Base-by-base conservation (phyloP, 805 yeast species). In the Isabelozyma rhagii region DNA sequence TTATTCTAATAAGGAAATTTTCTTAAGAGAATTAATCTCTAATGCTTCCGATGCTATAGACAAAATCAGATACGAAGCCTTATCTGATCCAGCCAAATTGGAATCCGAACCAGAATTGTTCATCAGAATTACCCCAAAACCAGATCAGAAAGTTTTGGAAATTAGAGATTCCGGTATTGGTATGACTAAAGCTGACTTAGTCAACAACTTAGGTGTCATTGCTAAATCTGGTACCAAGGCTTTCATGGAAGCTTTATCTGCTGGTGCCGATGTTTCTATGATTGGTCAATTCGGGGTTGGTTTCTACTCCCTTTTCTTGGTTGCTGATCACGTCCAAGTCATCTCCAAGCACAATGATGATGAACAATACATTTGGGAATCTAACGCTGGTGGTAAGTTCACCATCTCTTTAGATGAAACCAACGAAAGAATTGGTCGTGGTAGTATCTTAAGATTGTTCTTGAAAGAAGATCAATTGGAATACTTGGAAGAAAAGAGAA, bases 281-380 rank as follows among this genome's bases (percentile, higher is more conserved):
- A 94, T 94, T 79, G 99, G 99, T 84, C 99, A 94, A 81, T 94
- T 94, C 81, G 99, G 99, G 91, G 99, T 94, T 64, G 99, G 99
- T 85, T 94, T 94, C 93, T 94, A 94, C 87, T 94, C 99, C 49
- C 82, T 93, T 61, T 94, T 94, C 89, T 84, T 94, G 80, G 99
- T 94, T 71, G 98, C 99, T 65, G 99, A 94, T 80, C 89, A 84
- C 64, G 99, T 94, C 58, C 97, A 94, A 80, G 99, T 94, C 64
- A 89, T 94, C 72, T 89, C 99, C 54, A 94, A 94, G 83, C 87
- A 91, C 84, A 94, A 94, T 71, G 99, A 94, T 67, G 99, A 94
- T 72, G 98, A 94, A 74, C 99, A 94, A 81, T 94, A 94, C 85
- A 80, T 94, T 66, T 94, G 99, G 99, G 99, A 94, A 81, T 94